phyloP scores from a whole-genome alignment of 2,329 filamentous ascomycete genomes.

The Monosporascus cannonballus region DNA sequence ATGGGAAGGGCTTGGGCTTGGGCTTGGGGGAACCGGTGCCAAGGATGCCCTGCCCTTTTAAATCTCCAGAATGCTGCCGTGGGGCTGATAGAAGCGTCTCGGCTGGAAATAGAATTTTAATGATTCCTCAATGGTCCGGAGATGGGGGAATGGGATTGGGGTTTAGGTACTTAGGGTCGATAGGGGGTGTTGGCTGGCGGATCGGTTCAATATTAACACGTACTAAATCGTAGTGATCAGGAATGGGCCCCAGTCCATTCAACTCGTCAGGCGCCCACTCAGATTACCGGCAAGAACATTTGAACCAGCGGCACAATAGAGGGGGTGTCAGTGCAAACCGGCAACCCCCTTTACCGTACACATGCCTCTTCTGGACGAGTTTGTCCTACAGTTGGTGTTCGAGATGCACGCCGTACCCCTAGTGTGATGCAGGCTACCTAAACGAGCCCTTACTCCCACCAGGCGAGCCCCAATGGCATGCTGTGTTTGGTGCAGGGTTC shows the following conservation, averaged over 20 bases:
- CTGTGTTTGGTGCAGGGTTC: neutral
- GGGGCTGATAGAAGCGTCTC: neutral
- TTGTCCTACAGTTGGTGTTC: neutral
- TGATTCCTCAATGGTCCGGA: neutral
- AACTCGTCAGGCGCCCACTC: neutral
- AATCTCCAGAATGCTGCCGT: neutral
- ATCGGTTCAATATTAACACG: neutral
- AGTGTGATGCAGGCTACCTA: neutral
- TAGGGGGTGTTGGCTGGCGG: neutral
- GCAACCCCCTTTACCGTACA: neutral
- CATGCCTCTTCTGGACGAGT: neutral
- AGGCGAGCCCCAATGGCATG: neutral
- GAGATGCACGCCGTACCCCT: neutral
- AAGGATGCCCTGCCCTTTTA: neutral
- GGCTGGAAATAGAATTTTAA: neutral
- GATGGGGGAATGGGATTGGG: neutral
- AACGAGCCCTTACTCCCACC: neutral
- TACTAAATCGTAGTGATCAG: neutral
- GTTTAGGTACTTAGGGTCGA: neutral
- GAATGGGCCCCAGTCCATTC: neutral
- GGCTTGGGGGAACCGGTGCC: neutral
- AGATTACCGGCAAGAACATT: neutral
- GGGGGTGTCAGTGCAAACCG: neutral
- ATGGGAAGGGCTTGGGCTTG: neutral
- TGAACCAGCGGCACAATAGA: neutral